Evolutionary conservation across 2,329 filamentous ascomycete species (phyloP).

Genomic region (Penicillium polonicum): DNA sequence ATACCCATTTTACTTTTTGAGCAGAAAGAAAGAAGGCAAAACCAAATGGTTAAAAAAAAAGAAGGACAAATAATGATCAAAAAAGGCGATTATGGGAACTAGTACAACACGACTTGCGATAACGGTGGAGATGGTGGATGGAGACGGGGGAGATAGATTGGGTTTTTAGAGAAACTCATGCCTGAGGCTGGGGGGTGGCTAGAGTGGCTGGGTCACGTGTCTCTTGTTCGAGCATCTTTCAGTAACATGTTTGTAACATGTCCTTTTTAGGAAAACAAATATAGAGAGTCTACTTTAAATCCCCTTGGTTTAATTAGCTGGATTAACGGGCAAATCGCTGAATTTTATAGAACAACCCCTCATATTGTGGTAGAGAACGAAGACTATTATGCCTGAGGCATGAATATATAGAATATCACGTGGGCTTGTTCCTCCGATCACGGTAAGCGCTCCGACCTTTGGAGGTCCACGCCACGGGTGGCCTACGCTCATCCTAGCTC

Average conservation of each 20-base stretch:
- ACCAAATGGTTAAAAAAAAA: background rate
- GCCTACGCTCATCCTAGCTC: background rate
- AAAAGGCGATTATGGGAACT: background rate
- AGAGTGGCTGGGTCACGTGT: background rate
- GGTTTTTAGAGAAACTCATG: constrained; percentile 18
- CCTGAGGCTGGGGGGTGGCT: constrained; percentile 19
- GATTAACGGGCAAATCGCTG: background rate
- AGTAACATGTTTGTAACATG: too few species aligned
- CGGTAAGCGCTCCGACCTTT: background rate
- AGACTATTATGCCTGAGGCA: background rate
- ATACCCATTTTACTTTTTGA: constrained; percentile 38
- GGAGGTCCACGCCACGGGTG: background rate
- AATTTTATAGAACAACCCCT: too few species aligned
- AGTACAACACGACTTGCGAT: constrained; percentile 8
- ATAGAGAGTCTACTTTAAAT: background rate
- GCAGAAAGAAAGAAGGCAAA: constrained; percentile 2
- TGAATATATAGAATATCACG: background rate
- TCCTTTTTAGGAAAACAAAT: background rate
- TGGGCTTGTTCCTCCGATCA: background rate
- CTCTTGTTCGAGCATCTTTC: background rate
- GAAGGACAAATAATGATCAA: background rate
- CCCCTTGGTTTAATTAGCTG: background rate
- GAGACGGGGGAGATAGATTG: constrained; percentile 24
- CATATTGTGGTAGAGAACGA: too few species aligned
- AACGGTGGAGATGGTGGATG: constrained; percentile 14